phyloP scores from a whole-genome alignment of 805 yeast genomes.

The Cyberlindnera lachancei region DNA sequence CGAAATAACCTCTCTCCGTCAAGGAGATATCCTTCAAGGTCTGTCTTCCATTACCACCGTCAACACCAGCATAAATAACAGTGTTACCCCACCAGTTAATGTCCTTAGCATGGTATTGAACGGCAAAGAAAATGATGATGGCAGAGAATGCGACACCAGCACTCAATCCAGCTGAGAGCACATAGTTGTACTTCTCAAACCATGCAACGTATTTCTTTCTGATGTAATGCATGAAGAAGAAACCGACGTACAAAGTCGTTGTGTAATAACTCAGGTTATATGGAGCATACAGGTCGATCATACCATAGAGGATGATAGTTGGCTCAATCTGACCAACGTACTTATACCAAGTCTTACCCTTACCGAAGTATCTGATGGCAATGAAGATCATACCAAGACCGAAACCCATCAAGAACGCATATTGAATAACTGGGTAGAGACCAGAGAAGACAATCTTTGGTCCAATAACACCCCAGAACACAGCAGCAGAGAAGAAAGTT shows the following conservation, averaged over 20 bases:
- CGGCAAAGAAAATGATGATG: conserved; percentile 42
- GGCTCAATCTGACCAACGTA: conserved; percentile 32
- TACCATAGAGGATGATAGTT: conserved; percentile 43
- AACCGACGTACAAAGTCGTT: conserved; percentile 25
- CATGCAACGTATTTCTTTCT: conserved; percentile 34
- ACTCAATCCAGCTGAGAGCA: conserved; percentile 47
- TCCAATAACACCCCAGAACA: conserved; percentile 50
- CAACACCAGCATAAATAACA: conserved; percentile 30
- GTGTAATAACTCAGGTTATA: conserved; percentile 35
- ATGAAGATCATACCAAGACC: conserved; percentile 27
- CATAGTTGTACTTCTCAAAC: conserved; percentile 47
- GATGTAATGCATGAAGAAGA: conserved; percentile 38
- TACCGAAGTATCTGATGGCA: conserved; percentile 20
- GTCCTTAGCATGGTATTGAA: conserved; percentile 33
- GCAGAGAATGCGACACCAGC: conserved; percentile 58
- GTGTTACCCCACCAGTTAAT: conserved; percentile 64
- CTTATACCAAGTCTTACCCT: conserved; percentile 6
- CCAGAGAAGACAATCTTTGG: conserved; percentile 49
- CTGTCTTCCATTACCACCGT: conserved; percentile 26
- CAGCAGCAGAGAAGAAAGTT: conserved; percentile 33
- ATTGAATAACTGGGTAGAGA: conserved; percentile 53
- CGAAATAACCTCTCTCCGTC: conserved; percentile 16
- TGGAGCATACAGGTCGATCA: conserved; percentile 41
- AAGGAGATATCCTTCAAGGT: conserved; percentile 6
- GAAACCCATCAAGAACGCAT: conserved; percentile 56